Conservation (phyloP, 2,329 filamentous ascomycete genomes). For the Hirsutella rhossiliensis region DNA sequence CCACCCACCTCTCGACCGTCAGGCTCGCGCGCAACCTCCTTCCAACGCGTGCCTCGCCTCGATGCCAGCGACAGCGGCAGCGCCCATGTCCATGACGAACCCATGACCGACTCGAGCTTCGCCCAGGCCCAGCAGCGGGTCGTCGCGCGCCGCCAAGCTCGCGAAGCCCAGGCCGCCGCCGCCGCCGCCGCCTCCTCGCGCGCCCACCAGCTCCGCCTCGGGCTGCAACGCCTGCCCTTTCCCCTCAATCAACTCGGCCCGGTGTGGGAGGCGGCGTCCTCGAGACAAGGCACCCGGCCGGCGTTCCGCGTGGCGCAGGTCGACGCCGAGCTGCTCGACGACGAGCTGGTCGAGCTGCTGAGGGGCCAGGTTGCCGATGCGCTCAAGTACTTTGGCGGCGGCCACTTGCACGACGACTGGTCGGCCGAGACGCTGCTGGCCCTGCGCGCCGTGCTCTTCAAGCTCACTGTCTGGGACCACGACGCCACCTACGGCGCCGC, state of each 20-base stretch:
- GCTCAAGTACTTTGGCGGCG: constrained; percentile 71
- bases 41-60: not conserved
- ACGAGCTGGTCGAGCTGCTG: constrained; percentile 78
- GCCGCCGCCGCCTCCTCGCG: constrained; percentile 34
- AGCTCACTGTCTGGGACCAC: constrained; percentile 93
- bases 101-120: constrained; percentile 55
- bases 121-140: constrained; percentile 82
- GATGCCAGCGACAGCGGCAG: constrained; percentile 11
- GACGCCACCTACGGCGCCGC: constrained; percentile 89
- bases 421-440: constrained; percentile 70
- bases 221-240: constrained; percentile 31
- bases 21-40: too few species aligned
- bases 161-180: constrained; percentile 53
- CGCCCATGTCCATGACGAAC: not conserved
- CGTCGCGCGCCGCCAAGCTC: constrained; percentile 64
- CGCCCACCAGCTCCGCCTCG: constrained; percentile 35
- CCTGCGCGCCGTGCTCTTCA: constrained; percentile 74
- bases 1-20: too few species aligned
- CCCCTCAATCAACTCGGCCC: constrained; percentile 34
- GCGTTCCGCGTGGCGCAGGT: constrained; percentile 92
- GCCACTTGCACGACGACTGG: constrained; percentile 73
- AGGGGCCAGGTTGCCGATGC: constrained; percentile 79
- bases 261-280: constrained; percentile 59
- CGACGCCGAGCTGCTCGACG: constrained; percentile 87
- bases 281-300: constrained; percentile 68